Percentiles rank a stretch among this genome's conserved stretches.
Conservation (phyloP, 2,329 filamentous ascomycete species). For the Exophiala aquamarina region DNA sequence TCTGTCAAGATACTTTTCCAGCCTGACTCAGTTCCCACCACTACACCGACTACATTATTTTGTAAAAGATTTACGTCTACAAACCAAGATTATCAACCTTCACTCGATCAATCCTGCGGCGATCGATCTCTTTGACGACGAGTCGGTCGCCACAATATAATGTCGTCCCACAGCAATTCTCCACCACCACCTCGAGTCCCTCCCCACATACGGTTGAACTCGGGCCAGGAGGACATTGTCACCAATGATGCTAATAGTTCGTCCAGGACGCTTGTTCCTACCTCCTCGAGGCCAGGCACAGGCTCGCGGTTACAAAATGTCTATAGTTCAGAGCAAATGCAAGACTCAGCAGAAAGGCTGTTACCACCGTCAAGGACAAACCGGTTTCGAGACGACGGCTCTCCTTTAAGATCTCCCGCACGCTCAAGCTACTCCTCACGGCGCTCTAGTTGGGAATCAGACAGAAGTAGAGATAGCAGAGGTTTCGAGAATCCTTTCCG, state of each 20-base stretch:
- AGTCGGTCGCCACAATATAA: slow-evolving; percentile 24
- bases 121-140: slow-evolving; percentile 27
- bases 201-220: slow-evolving; percentile 66
- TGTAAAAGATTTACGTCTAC: too few species aligned
- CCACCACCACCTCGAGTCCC: slow-evolving; percentile 33
- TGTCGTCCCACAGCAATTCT: slow-evolving; percentile 25
- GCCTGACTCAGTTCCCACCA: too few species aligned
- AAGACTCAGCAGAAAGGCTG: slow-evolving; percentile 24
- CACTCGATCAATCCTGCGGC: slow-evolving; percentile 9
- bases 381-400: slow-evolving; percentile 49
- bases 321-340: slow-evolving; percentile 23
- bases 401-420: slow-evolving; percentile 47
- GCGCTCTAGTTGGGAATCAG: slow-evolving; percentile 66
- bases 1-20: neutral
- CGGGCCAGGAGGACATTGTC: slow-evolving; percentile 55
- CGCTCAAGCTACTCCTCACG: slow-evolving; percentile 57
- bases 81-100: slow-evolving; percentile 7
- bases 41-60: too few species aligned
- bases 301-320: slow-evolving; percentile 25
- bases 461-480: slow-evolving; percentile 55
- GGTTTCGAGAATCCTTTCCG: slow-evolving; percentile 57
- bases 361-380: slow-evolving; percentile 29
- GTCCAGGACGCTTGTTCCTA: slow-evolving; percentile 21
- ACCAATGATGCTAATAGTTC: slow-evolving; percentile 22
- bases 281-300: slow-evolving; percentile 13